Evolutionary conservation across 2,329 filamentous ascomycete genomes (phyloP).

Genomic region (Alternaria brassicae): DNA sequence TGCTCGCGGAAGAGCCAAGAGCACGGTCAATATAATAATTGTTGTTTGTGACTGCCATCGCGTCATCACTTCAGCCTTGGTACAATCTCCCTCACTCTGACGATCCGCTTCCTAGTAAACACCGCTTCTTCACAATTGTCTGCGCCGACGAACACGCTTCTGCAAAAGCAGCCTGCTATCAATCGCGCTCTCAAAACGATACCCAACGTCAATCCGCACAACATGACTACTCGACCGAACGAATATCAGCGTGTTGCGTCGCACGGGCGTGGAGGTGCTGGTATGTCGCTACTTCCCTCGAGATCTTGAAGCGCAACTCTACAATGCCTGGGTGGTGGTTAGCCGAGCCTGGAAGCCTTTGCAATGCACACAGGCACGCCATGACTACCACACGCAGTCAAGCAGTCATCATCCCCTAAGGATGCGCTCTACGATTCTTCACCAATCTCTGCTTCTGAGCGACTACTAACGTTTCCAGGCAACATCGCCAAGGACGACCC

Average conservation of each 20-base stretch:
- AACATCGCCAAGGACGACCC: conserved; percentile 56
- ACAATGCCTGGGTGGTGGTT: neutral
- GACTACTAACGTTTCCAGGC: conserved; percentile 41
- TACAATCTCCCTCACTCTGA: conserved; percentile 15
- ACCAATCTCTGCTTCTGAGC: neutral
- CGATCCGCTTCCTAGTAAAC: conserved; percentile 11
- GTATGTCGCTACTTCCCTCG: conserved; percentile 45
- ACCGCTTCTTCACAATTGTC: neutral
- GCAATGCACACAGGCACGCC: neutral
- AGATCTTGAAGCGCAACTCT: neutral
- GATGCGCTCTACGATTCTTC: neutral
- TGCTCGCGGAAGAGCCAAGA: conserved; percentile 25
- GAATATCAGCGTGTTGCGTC: conserved; percentile 55
- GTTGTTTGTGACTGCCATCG: conserved; percentile 18
- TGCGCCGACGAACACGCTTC: neutral
- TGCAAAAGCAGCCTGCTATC: neutral
- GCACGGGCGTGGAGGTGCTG: conserved; percentile 79
- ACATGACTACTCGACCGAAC: conserved; percentile 33
- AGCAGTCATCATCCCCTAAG: neutral
- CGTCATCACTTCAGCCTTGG: conserved; percentile 24
- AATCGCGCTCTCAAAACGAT: neutral
- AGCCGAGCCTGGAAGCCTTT: neutral
- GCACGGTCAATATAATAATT: conserved; percentile 19
- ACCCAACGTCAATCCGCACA: conserved; percentile 1
- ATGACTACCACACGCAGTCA: neutral